Conservation (phyloP, 2,329 filamentous ascomycete species). For the Aschersonia sp. region DNA sequence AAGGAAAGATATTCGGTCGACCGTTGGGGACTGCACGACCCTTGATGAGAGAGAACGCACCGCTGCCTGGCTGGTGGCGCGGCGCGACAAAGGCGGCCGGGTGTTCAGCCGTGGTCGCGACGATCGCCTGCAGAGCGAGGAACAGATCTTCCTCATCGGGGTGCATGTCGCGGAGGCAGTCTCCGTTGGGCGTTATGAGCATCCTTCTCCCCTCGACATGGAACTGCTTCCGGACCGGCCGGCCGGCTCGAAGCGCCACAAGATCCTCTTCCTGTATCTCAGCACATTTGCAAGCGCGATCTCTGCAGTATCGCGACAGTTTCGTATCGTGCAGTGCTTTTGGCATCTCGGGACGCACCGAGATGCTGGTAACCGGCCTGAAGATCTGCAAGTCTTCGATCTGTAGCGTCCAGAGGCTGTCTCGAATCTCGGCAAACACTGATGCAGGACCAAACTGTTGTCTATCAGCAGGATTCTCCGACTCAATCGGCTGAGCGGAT, state of each 20-base stretch:
- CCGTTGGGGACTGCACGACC: conserved; percentile 51
- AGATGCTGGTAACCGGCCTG: conserved; percentile 17
- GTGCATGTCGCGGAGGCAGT: conserved; percentile 59
- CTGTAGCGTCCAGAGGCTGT: conserved; percentile 16
- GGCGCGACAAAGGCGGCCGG: conserved; percentile 41
- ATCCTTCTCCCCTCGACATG: conserved; percentile 48
- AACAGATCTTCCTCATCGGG: conserved; percentile 56
- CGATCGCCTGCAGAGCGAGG: conserved; percentile 48
- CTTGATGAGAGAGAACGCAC: conserved; percentile 47
- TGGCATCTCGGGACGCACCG: conserved; percentile 14
- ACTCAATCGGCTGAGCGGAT: conserved; percentile 6
- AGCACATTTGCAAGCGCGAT: conserved; percentile 22
- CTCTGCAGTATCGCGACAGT: conserved; percentile 18
- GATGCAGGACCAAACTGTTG: conserved; percentile 16
- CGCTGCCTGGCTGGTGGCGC: conserved; percentile 35
- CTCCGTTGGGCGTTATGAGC: conserved; percentile 61
- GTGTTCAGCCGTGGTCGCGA: conserved; percentile 33
- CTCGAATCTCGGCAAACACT: conserved; percentile 21
- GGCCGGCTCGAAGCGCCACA: conserved; percentile 36
- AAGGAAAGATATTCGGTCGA: conserved; percentile 45
- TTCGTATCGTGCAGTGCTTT: conserved; percentile 7
- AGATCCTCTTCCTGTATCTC: conserved; percentile 35
- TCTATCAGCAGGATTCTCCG: conserved; percentile 12
- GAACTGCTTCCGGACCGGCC: conserved; percentile 42
- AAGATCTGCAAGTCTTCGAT: conserved; percentile 22